A percentile compares a stretch with the other conserved stretches of the same genome.
Evolutionary conservation across 164 flowering plant species (phyloP).

Genomic region (Houttuynia cordata): DNA sequence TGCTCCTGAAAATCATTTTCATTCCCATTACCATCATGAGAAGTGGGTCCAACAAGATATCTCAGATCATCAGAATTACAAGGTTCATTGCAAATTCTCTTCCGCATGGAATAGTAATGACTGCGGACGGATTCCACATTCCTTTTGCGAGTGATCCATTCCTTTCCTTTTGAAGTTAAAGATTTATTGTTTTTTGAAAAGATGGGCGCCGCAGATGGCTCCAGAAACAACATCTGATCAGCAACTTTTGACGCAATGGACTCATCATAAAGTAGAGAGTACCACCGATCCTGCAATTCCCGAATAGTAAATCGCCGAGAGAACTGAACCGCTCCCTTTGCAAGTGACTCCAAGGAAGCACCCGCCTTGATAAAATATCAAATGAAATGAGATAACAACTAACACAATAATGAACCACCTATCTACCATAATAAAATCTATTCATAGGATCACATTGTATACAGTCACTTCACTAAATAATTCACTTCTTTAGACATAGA

Average conservation of each 20-base stretch:
- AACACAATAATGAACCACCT: neutral
- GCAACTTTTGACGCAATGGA: slow-evolving; percentile 54
- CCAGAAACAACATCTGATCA: slow-evolving; percentile 38
- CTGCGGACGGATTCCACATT: slow-evolving; percentile 52
- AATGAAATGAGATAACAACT: neutral
- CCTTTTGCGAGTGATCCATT: slow-evolving; percentile 33
- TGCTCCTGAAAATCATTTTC: slow-evolving; percentile 15
- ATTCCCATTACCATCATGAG: slow-evolving; percentile 21
- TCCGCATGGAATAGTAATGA: slow-evolving; percentile 66
- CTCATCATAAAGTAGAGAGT: slow-evolving; percentile 73
- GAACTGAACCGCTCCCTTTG: slow-evolving; percentile 86
- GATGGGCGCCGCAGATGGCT: slow-evolving; percentile 25
- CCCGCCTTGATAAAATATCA: slow-evolving; percentile 39
- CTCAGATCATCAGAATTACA: slow-evolving; percentile 29
- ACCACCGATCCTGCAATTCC: slow-evolving; percentile 81
- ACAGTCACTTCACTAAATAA: too few relatives aligned
- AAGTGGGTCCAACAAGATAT: slow-evolving; percentile 30
- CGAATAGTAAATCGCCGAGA: slow-evolving; percentile 51
- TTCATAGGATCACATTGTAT: too few relatives aligned
- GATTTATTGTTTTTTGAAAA: slow-evolving; percentile 20
- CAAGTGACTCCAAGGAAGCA: slow-evolving; percentile 90
- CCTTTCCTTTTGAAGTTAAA: slow-evolving; percentile 30
- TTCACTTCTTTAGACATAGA: too few relatives aligned
- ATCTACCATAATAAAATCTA: too few relatives aligned
- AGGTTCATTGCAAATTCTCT: slow-evolving; percentile 50